Evolutionary conservation across 2,329 filamentous ascomycete species (phyloP), one percentile per base, ranked within the genome.

Genomic region (Cryoendolithus antarcticus): DNA sequence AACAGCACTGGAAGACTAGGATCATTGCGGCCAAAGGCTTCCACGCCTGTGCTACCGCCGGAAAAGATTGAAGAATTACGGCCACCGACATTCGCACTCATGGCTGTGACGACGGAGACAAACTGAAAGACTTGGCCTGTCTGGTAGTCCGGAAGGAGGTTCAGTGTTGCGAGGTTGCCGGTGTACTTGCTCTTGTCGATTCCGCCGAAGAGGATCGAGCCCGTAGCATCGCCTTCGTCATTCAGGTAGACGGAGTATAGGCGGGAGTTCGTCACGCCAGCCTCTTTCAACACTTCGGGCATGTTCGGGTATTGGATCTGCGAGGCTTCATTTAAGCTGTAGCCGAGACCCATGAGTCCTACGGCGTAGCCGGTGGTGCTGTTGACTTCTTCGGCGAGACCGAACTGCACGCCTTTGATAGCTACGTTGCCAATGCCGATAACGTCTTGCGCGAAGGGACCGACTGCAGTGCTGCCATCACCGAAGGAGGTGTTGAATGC

Each of bases 131-230:
- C 44, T 11, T 28, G 15, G 6, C 37, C 36, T 8, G 38, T 32
- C 19, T 42, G 30, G 7, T n/a, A 9, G 19, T 36, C 34, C 4
- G 55, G 53, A 4, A 57, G 44, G 24, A 57, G 38, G 46, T 60
- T 48, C 9, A 59, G 35, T 2, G 56, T 58, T 4, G 44, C 50
- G 11, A 60, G 49, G 6, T 51, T 36, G 34, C 53, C 53, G 3
- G 47, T 51, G 39, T 52, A 58, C 31, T 54, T 55, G 21, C 46
- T 44, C 2, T 44, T 55, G 40, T 60, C 57, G 29, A 59, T 51
- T 6, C 57, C 57, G n/a, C 57, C 57, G 35, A 60, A 59, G 12
- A 60, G 48, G 31, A 60, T 53, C 9, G 48, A 51, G 13, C 57
- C 57, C 6, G 51, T 48, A 32, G 43, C 40, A 34, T 36, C 44